These are phyloP conservation scores for Gaeumannomyces sp. DNA, from an alignment of 2,329 filamentous ascomycete species.

Conservation along the genomic window DNA sequence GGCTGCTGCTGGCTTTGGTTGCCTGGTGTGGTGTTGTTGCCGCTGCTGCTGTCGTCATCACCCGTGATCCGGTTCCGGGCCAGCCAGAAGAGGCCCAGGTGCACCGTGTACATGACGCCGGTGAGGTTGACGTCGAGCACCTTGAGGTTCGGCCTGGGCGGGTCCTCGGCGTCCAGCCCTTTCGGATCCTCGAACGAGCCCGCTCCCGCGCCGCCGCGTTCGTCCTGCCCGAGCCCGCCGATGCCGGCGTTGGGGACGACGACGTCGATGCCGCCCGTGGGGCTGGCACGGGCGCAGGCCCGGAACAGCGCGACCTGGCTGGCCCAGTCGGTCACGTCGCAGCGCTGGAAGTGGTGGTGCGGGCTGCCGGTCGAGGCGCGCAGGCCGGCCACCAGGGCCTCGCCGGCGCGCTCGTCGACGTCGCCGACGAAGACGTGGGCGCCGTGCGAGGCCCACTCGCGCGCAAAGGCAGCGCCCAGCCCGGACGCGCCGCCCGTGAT, in stretches of 20 bases:
- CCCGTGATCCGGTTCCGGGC: constrained; percentile 32
- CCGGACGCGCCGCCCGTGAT: constrained; percentile 60
- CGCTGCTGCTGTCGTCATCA: constrained; percentile 12
- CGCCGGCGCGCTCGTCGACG: constrained; percentile 48
- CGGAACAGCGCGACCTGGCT: constrained; percentile 59
- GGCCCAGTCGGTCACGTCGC: constrained; percentile 60
- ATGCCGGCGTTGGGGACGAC: constrained; percentile 64
- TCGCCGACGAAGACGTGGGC: constrained; percentile 60
- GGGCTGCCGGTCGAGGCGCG: constrained; percentile 34
- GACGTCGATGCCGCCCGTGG: constrained; percentile 49
- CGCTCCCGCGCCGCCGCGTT: constrained; percentile 8
- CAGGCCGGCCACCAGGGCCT: constrained; percentile 46
- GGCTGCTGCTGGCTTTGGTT: constrained; percentile 20
- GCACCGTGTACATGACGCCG: constrained; percentile 57
- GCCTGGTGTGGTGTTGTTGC: too few species aligned
- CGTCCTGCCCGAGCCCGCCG: constrained; percentile 21
- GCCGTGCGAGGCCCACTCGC: constrained; percentile 45
- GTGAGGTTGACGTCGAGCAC: constrained; percentile 57
- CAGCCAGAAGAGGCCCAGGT: constrained; percentile 57
- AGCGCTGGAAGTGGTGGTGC: constrained; percentile 49
- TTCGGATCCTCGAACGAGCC: constrained; percentile 38
- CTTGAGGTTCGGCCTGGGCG: constrained; percentile 41
- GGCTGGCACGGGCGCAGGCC: constrained; percentile 46
- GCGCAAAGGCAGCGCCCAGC: constrained; percentile 47
- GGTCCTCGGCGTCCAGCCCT: constrained; percentile 33